Base-by-base conservation (phyloP, 768 basidiomycete species). In the Gautieria morchelliformis region DNA sequence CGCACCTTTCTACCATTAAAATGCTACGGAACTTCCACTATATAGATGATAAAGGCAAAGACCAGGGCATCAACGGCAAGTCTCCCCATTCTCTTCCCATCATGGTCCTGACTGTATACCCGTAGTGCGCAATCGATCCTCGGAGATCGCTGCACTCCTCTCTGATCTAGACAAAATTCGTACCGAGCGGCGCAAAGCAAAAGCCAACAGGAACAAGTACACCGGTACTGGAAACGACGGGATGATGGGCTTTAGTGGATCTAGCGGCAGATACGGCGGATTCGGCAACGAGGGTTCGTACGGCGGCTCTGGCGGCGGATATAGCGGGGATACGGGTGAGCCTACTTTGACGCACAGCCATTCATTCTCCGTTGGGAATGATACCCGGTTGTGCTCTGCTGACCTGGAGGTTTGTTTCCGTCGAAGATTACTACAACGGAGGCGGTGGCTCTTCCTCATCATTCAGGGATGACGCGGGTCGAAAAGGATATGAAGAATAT, bases 21-120 rank as follows among this genome's bases (percentile, higher is more conserved):
- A 97, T 98, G 91, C 81, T 98, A 11, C 76, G 93, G 58, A 96
- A 87, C 66, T 99, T 99, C 73, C 95, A 98, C 68, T 97, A 97
- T 69, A 90, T 97, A 56, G 96, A 99, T 62, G 95, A 98, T 61
- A 95, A 95, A 73, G 93, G 92, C 50, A 98, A 99, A 69, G 96
- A 99, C 66, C 92, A 99, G 70, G 96, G 96, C 6, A 79, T 96
- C 64, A 99, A 99, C 65, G 93, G 94, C 93, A 61, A n/a, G 73
- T 55, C 30, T 60, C 8, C 33, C 24, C 9, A 37, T 37, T 37
- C 35, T 14, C 8, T 37, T 37, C 14, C 35, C 35, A 27, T 37
- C 14, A 37, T 52, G 6, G 32, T 39, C 24, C 12, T 20, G n/a
- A 50, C 4, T n/a, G n/a, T 5, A 41, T n/a, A 54, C 53, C 40